Percentiles rank a stretch among this genome's conserved stretches.
phyloP scores from a whole-genome alignment of 805 yeast species.

The Starmerella khaoyaiensis region DNA sequence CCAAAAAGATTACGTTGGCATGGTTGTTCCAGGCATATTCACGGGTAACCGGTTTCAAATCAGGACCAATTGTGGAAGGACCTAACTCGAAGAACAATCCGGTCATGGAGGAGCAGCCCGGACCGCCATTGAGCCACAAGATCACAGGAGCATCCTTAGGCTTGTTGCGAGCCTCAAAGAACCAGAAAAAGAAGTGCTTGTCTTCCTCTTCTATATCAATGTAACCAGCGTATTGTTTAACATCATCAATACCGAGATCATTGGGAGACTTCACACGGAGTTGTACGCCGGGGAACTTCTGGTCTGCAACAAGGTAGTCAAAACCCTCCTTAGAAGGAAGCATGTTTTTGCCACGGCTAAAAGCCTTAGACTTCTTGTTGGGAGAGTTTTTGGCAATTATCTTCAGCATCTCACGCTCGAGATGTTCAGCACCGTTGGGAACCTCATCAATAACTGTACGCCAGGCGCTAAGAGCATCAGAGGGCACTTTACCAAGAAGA shows the following conservation, averaged over 20 bases:
- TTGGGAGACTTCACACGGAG: slow-evolving; percentile 57
- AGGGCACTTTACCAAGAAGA: slow-evolving; percentile 22
- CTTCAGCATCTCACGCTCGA: slow-evolving; percentile 18
- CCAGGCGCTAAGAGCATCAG: slow-evolving; percentile 25
- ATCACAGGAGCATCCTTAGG: slow-evolving; percentile 77
- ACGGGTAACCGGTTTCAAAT: slow-evolving; percentile 51
- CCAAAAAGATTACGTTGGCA: slow-evolving; percentile 75
- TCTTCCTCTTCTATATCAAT: slow-evolving; percentile 69
- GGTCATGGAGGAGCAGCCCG: slow-evolving; percentile 83
- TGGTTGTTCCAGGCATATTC: slow-evolving; percentile 75
- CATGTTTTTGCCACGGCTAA: background rate
- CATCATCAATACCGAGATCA: slow-evolving; percentile 64
- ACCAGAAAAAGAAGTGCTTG: slow-evolving; percentile 76
- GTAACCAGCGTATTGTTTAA: slow-evolving; percentile 75
- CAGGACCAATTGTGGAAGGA: slow-evolving; percentile 53
- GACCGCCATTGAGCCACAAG: slow-evolving; percentile 89
- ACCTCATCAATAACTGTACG: slow-evolving; percentile 23
- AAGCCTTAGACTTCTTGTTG: slow-evolving; percentile 2
- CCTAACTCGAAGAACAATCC: slow-evolving; percentile 82
- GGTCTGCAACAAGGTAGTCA: slow-evolving; percentile 12
- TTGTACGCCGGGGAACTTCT: slow-evolving; percentile 24
- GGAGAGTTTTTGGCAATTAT: slow-evolving; percentile 11
- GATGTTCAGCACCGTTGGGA: slow-evolving; percentile 23
- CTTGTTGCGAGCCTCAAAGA: slow-evolving; percentile 77
- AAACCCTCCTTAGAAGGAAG: slow-evolving; percentile 9